phyloP scores from a whole-genome alignment of 2,329 filamentous ascomycete species.

The Botrytis hyacinthi region DNA sequence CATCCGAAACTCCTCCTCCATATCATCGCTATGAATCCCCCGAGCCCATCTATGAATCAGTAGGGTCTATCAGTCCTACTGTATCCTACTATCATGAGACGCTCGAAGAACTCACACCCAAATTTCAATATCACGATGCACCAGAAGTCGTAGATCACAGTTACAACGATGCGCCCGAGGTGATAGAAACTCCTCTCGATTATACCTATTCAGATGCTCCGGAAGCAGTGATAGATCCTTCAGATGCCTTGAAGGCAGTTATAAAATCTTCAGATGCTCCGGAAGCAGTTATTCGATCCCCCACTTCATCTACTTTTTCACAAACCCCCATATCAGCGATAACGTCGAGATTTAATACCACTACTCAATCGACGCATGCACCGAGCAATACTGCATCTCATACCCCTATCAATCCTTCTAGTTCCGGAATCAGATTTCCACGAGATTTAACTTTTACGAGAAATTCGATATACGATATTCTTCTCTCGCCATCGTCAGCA shows the following conservation, averaged over 20 bases:
- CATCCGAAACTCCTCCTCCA: constrained; percentile 19
- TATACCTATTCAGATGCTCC: constrained; percentile 21
- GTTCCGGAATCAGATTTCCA: constrained; percentile 28
- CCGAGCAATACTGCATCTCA: constrained; percentile 11
- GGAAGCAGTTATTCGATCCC: constrained; percentile 15
- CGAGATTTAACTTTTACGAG: constrained; percentile 33
- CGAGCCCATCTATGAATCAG: constrained; percentile 21
- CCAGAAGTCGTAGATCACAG: constrained; percentile 12
- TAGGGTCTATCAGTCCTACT: constrained; percentile 19
- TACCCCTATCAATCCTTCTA: constrained; percentile 20
- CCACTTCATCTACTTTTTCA: background rate
- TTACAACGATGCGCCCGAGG: constrained; percentile 16
- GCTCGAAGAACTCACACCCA: constrained; percentile 20
- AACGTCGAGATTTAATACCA: constrained; percentile 19
- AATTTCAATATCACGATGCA: constrained; percentile 18
- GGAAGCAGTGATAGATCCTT: constrained; percentile 3
- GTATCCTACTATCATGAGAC: constrained; percentile 22
- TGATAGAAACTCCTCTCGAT: constrained; percentile 14
- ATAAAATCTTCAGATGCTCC: constrained; percentile 16
- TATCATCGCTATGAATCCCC: constrained; percentile 20
- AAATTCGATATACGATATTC: constrained; percentile 28
- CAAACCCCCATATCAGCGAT: constrained; percentile 17
- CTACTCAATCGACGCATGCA: background rate
- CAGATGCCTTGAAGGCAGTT: constrained; percentile 3
- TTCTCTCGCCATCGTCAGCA: constrained; percentile 31